These are phyloP conservation scores for Fusarium armeniacum DNA, from an alignment of 2,329 filamentous ascomycete species.

Conservation along the genomic window DNA sequence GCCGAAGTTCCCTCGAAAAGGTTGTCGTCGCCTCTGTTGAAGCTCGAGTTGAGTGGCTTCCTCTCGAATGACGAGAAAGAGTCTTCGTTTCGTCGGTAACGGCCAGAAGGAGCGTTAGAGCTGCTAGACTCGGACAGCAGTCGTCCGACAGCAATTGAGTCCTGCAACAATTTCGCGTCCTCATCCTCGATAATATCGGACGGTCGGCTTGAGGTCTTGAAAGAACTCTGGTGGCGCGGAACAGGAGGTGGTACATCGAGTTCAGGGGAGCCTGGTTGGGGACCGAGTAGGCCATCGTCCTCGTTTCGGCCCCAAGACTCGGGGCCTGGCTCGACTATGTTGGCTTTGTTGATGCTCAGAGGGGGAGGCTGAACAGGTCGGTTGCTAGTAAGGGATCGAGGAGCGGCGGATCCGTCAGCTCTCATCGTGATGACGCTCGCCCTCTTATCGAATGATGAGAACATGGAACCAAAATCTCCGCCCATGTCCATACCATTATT, in stretches of 20 bases:
- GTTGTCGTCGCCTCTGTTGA: conserved; percentile 66
- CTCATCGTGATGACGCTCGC: conserved; percentile 65
- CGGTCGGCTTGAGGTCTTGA: conserved; percentile 53
- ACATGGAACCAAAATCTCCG: conserved; percentile 70
- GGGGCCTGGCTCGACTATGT: conserved; percentile 61
- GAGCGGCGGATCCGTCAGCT: conserved; percentile 56
- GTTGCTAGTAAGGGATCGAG: conserved; percentile 63
- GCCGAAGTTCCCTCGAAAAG: conserved; percentile 66
- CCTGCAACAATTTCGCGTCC: conserved; percentile 66
- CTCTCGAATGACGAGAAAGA: conserved; percentile 53
- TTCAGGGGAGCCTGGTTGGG: conserved; percentile 56
- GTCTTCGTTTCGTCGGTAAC: conserved; percentile 60
- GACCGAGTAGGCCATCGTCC: conserved; percentile 63
- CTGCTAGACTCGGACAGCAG: conserved; percentile 56
- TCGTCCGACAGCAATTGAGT: conserved; percentile 65
- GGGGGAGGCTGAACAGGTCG: conserved; percentile 61
- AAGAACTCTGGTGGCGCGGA: conserved; percentile 57
- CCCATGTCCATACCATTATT: conserved; percentile 66
- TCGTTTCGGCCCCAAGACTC: conserved; percentile 65
- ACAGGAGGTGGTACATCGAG: conserved; percentile 58
- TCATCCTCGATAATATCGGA: conserved; percentile 64
- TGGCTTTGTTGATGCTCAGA: conserved; percentile 62
- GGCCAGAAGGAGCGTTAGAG: conserved; percentile 37
- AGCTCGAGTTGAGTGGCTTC: conserved; percentile 49
- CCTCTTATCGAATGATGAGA: conserved; percentile 68